Conservation (phyloP, 768 basidiomycete species). For the Suillus subaureus region DNA sequence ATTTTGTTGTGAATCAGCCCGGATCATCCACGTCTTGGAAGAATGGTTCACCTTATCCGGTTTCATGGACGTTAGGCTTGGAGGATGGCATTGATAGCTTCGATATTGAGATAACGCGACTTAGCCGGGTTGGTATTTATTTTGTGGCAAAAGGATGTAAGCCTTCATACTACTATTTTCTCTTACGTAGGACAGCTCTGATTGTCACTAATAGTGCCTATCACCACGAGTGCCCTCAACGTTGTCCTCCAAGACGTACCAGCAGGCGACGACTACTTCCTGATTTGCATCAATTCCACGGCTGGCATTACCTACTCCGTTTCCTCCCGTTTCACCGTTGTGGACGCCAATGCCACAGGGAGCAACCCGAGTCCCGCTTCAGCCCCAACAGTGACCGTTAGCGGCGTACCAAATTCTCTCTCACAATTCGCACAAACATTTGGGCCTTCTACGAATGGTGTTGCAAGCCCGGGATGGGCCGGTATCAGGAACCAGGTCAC, state of each 20-base stretch:
- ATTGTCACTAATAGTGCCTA: slow-evolving; percentile 36
- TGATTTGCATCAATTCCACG: slow-evolving; percentile 74
- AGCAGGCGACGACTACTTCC: slow-evolving; percentile 73
- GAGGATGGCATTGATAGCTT: slow-evolving; percentile 62
- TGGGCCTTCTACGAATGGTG: slow-evolving; percentile 21
- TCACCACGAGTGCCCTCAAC: slow-evolving; percentile 48
- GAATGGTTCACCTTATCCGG: slow-evolving; percentile 36
- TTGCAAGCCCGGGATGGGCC: not conserved
- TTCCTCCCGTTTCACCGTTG: slow-evolving; percentile 66
- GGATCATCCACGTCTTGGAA: slow-evolving; percentile 24
- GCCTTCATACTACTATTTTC: slow-evolving; percentile 23
- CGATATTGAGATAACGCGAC: slow-evolving; percentile 70
- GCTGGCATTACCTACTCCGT: slow-evolving; percentile 63
- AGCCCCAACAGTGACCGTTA: slow-evolving; percentile 67
- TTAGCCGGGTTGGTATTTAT: slow-evolving; percentile 60
- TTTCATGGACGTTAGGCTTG: slow-evolving; percentile 70
- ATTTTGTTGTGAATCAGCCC: slow-evolving; percentile 32
- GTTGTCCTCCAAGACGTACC: slow-evolving; percentile 66
- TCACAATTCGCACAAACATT: slow-evolving; percentile 28
- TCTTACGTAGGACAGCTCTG: not conserved
- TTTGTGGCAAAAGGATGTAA: slow-evolving; percentile 66
- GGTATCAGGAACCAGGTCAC: slow-evolving; percentile 16
- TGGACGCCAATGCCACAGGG: slow-evolving; percentile 35
- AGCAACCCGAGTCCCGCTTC: slow-evolving; percentile 39
- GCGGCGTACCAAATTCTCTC: slow-evolving; percentile 62